These are phyloP conservation scores for Scutellaria minor DNA, from an alignment of 257 asterid genomes.

Conservation along the genomic window DNA sequence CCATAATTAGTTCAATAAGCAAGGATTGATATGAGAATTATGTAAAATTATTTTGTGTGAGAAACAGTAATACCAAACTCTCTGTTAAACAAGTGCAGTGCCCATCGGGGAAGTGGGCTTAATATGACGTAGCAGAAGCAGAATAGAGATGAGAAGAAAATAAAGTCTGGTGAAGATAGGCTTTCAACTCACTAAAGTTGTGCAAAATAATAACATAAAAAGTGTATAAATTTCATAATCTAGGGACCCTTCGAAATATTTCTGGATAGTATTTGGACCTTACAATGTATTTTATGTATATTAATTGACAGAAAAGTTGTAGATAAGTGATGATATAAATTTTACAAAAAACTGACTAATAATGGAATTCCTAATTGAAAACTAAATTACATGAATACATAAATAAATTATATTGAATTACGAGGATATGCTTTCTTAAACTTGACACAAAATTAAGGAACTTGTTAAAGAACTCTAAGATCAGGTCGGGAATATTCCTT, in stretches of 20 bases:
- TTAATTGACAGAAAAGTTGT: background rate
- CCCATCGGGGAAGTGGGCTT: background rate
- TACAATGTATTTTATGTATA: too few relatives aligned
- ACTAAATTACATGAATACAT: constrained; percentile 11
- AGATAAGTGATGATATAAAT: constrained; percentile 15
- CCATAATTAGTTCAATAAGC: constrained; percentile 19
- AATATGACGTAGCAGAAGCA: background rate
- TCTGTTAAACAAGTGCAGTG: background rate
- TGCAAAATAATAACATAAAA: constrained; percentile 16
- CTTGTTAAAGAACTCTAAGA: background rate
- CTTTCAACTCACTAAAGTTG: constrained; percentile 2
- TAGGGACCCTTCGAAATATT: too few relatives aligned
- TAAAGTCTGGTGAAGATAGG: background rate
- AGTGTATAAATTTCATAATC: too few relatives aligned
- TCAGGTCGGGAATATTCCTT: constrained; percentile 14
- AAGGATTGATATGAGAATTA: background rate
- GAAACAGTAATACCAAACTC: background rate
- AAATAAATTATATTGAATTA: constrained; percentile 4
- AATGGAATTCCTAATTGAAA: constrained; percentile 13
- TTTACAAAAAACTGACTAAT: background rate
- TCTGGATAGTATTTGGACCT: too few relatives aligned
- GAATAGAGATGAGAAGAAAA: background rate
- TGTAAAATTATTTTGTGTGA: constrained; percentile 6
- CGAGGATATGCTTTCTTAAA: constrained; percentile 14
- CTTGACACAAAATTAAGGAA: background rate